Evolutionary conservation across 179 eudicot genomes (phyloP).

Genomic region (Beta corolliflora): DNA sequence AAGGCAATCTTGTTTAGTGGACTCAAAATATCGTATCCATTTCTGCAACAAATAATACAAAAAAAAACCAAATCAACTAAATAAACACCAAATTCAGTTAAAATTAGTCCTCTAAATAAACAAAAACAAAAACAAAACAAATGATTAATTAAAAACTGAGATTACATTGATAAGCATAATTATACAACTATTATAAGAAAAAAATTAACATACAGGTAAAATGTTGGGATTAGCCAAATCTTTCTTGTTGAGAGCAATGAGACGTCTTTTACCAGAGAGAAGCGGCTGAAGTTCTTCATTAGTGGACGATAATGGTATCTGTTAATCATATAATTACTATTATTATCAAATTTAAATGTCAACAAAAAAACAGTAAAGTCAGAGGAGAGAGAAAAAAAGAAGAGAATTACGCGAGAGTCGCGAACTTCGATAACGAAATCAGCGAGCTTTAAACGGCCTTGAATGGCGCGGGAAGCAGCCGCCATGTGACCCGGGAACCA

Average conservation of each 20-base stretch:
- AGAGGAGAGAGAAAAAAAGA: background rate
- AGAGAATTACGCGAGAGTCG: slow-evolving; percentile 67
- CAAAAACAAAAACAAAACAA: background rate
- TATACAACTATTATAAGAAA: background rate
- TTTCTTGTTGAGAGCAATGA: slow-evolving; percentile 92
- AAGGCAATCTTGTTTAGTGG: slow-evolving; percentile 68
- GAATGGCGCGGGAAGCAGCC: slow-evolving; percentile 91
- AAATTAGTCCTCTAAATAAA: background rate
- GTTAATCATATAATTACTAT: background rate
- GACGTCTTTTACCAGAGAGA: slow-evolving; percentile 68
- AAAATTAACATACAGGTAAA: slow-evolving; percentile 56
- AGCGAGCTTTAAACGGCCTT: slow-evolving; percentile 84
- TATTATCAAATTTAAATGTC: background rate
- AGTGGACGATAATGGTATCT: slow-evolving; percentile 91
- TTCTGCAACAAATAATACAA: slow-evolving; percentile 44
- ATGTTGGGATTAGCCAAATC: slow-evolving; percentile 95
- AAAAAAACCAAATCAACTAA: background rate
- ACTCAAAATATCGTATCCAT: slow-evolving; percentile 73
- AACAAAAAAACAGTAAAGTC: background rate
- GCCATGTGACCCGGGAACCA: slow-evolving; percentile 99
- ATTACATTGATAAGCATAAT: background rate
- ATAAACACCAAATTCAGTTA: background rate
- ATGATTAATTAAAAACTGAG: background rate
- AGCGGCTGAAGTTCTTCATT: slow-evolving; percentile 77
- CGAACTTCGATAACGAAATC: slow-evolving; percentile 96